Evolutionary conservation across 2,329 filamentous ascomycete genomes (phyloP), one percentile per base, ranked within the genome.

Genomic region (Trichoderma cornu-damae): DNA sequence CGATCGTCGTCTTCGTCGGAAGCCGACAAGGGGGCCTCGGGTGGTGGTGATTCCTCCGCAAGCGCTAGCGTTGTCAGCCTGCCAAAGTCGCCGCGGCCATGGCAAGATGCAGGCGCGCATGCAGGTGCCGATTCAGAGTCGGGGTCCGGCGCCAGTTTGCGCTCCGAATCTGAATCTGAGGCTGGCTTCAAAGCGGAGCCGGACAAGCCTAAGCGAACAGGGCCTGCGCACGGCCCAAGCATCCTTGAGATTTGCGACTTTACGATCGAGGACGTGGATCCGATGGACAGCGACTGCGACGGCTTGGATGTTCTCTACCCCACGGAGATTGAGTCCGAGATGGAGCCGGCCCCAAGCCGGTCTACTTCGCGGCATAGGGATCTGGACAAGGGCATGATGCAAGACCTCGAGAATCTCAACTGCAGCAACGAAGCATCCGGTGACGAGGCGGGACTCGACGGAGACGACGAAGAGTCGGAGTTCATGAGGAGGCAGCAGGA

Each of bases 201-300:
- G 16, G 60, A 59, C 35, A 58, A 55, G 44, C 42, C 24, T 38
- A 55, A 55, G 51, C 51, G 51, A 46, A 37, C 42, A 38, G 22
- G 42, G 34, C 24, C 42, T 34, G 51, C 51, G 51, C 51, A 55
- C 51, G 51, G 51, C 7, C 51, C 59, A 44, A 49, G 60, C 22
- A 58, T 60, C 6, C 61, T 59, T 14, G 58, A 65, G 30, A 32
- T 58, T 34, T 67, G 66, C 55, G 63, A 69, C 34, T 72, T 80
- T 35, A 65, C 69, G 9, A 69, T 81, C 28, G 78, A 80, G 59
- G 78, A 79, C 60, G 72, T 78, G 55, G 76, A 75, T 51, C 70
- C 72, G 2, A 73, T 73, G 72, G 76, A 78, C 57, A 74, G 72
- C 62, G 76, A 75, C 24, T 71, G 70, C 38, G 75, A 77, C 4